Evolutionary conservation across 2,329 filamentous ascomycete genomes (phyloP), one percentile per base, ranked within the genome.

Genomic region (Fusarium longipes): DNA sequence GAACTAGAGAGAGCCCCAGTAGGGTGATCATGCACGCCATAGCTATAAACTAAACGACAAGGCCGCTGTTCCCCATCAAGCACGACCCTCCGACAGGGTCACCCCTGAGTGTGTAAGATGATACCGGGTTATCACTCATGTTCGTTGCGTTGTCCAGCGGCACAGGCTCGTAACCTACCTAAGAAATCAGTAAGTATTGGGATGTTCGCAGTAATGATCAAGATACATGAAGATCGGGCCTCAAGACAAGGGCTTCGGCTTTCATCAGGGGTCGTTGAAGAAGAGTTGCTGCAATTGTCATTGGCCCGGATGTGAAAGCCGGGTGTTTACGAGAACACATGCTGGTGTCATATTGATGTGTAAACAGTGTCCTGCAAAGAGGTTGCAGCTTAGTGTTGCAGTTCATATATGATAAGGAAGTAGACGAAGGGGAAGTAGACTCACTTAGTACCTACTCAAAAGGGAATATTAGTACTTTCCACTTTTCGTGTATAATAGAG

Each of bases 11-110:
- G 49, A 5, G 38, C 29, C 35, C 24, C n/a, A 14, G 39, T 24
- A 22, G 29, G 45, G 15, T 56, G 35, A 20, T 57, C 48, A 68
- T 68, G 60, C 65, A 66, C 60, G 60, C 65, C 60, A 67, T 67
- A 50, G 42, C 30, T 66, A 60, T 39, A 54, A 50, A 52, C 36
- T 51, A 57, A 17, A 43, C 50, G 40, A 36, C 61, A 35, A 33
- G 30, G 27, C 29, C 39, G 38, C 38, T 63, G 17, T 51, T 27
- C 51, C 22, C 35, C 54, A 39, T 39, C 36, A 44, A n/a, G 39
- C 22, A 45, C 32, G 22, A 47, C 8, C 22, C 30, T 36, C 22
- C 22, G 20, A 29, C 44, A 59, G 30, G 57, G 52, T 18, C 39
- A 63, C 35, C 59, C 44, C 51, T 64, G 60, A 58, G 25, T 32